Base-by-base conservation (phyloP, 176 grass and related monocot species). In the Pontederia crassipes region DNA sequence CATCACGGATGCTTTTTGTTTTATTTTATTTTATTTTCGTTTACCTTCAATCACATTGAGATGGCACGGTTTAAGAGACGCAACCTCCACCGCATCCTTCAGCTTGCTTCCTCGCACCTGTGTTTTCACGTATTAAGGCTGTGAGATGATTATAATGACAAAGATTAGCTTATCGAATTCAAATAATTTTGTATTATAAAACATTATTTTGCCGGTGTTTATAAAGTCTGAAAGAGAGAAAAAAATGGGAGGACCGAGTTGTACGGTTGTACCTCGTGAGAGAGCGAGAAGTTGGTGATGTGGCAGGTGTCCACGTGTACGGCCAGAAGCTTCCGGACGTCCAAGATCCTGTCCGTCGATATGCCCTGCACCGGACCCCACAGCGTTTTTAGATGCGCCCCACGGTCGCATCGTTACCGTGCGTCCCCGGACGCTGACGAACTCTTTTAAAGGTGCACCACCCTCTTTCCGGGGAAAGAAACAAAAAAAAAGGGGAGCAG, bases 251-350 rank as follows among this genome's bases (percentile, higher is more conserved):
- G 6, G 32, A 40, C 32, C 32, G 32, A 40, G 29, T 2, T 27
- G n/a, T n/a, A n/a, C n/a, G n/a, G n/a, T n/a, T n/a, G 20, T 86
- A 96, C 92, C 92, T 97, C 92, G 64, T 97, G 87, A 27, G 81
- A 87, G 45, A 97, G 52, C 10, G 84, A 88, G 72, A 82, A 91
- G 55, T 76, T 88, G 76, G 87, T 97, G 76, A 90, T 59, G 73
- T 88, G 87, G 81, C 87, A 97, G 2, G 87, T 88, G 67, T 91
- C 84, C 47, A 88, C 92, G 64, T 97, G 92, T 83, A 88, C 87
- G 55, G 72, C 65, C 17, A 97, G 69, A 45, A 97, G 81, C 87
- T 83, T 90, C 9, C 81, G 76, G 0, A 97, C 61, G 55, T 97
- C 92, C 8, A 97, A 69, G 14, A 91, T 91, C 66, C 70, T 78